These are phyloP conservation scores for Fusarium nisikadoi DNA, from an alignment of 2,329 filamentous ascomycete genomes.

Conservation along the genomic window DNA sequence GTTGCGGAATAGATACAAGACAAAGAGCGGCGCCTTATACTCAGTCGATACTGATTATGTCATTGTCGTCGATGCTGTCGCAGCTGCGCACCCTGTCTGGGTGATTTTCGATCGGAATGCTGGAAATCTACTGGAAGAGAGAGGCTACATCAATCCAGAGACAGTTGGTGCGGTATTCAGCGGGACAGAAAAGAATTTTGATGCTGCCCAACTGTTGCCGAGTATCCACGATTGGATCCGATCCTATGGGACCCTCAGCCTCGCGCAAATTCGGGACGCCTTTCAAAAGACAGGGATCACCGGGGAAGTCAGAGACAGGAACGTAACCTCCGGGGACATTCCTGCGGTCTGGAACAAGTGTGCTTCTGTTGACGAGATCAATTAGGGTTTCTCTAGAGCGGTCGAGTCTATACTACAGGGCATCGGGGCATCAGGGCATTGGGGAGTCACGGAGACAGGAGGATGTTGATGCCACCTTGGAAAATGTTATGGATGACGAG, in stretches of 20 bases:
- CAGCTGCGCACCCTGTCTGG: not conserved
- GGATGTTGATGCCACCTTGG: too few relatives aligned
- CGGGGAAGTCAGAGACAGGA: not conserved
- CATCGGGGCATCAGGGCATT: too few relatives aligned
- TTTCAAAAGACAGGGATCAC: not conserved
- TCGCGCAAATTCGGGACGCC: not conserved
- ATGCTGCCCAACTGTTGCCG: not conserved
- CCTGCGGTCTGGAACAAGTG: not conserved
- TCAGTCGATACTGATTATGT: not conserved
- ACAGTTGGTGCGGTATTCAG: not conserved
- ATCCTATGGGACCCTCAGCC: accelerated
- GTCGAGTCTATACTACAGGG: not conserved
- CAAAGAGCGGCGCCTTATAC: not conserved
- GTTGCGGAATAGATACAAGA: not conserved
- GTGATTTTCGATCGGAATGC: not conserved
- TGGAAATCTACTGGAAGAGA: not conserved
- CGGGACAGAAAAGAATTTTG: not conserved
- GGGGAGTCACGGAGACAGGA: not conserved
- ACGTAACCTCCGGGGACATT: not conserved
- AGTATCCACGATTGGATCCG: not conserved
- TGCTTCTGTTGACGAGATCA: not conserved
- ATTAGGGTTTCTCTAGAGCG: not conserved
- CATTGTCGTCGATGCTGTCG: not conserved
- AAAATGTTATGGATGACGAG: too few relatives aligned
- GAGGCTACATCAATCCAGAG: not conserved